Evolutionary conservation across 2,329 filamentous ascomycete species (phyloP).

Genomic region (Orbilia oligospora): DNA sequence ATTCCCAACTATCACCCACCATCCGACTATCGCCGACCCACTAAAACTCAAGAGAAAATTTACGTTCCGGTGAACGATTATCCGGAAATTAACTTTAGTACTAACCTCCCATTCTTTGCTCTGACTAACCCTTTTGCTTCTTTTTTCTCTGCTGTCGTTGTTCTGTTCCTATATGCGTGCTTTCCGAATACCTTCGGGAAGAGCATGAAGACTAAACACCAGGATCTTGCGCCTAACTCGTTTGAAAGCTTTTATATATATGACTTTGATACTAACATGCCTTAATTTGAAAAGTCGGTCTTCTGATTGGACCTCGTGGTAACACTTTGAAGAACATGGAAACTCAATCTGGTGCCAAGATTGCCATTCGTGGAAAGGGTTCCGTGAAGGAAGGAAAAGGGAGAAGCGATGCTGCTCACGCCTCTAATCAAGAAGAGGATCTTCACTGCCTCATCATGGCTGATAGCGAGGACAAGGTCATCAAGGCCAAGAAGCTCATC

Average conservation of each 20-base stretch:
- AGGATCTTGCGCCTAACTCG: conserved; percentile 31
- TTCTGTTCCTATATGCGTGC: conserved; percentile 46
- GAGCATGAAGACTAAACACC: conserved; percentile 57
- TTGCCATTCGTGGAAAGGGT: conserved; percentile 98
- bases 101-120: conserved; percentile 69
- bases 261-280: conserved; percentile 82
- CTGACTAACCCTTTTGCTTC: conserved; percentile 67
- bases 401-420: conserved; percentile 97
- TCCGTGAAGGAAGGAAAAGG: conserved; percentile 99
- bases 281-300: conserved; percentile 93
- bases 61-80: conserved; percentile 99
- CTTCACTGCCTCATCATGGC: conserved; percentile 99
- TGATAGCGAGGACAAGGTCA: conserved; percentile 99
- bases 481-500: conserved; percentile 98
- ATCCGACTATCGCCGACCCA: conserved; percentile 97
- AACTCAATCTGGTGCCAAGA: conserved; percentile 95
- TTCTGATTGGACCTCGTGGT: conserved; percentile 99
- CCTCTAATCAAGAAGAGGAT: conserved; percentile 99
- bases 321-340: conserved; percentile 99
- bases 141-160: conserved; percentile 36
- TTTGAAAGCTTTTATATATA: conserved; percentile 40
- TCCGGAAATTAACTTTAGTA: conserved; percentile 99
- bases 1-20: conserved; percentile 99
- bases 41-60: conserved; percentile 99
- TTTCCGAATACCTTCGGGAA: conserved; percentile 46